These are phyloP conservation scores for Elsinoe fawcettii DNA, from an alignment of 2,329 filamentous ascomycete genomes.

Conservation along the genomic window DNA sequence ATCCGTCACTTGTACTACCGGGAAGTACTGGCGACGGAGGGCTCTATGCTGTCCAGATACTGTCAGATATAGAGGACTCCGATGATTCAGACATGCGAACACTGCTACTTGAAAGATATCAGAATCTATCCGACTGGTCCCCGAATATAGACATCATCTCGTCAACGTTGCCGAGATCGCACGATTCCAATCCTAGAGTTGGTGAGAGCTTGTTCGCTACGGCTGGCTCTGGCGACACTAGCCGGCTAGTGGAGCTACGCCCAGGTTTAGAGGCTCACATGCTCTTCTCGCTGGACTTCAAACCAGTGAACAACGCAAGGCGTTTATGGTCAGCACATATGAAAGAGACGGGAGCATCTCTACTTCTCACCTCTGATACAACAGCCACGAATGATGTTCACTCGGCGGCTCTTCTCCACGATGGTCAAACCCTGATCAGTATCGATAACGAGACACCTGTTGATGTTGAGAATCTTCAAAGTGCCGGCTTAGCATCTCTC, in stretches of 20 bases:
- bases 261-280: conserved; percentile 34
- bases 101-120: conserved; percentile 13
- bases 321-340: conserved; percentile 31
- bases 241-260: conserved; percentile 38
- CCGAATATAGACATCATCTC: conserved; percentile 44
- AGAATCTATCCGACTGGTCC: conserved; percentile 53
- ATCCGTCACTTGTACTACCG: neutral
- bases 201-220: conserved; percentile 31
- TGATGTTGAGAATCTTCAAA: neutral
- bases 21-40: neutral
- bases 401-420: neutral
- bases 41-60: neutral
- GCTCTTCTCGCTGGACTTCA: conserved; percentile 20
- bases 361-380: conserved; percentile 3
- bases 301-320: conserved; percentile 23
- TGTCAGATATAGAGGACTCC: conserved; percentile 32
- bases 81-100: conserved; percentile 23
- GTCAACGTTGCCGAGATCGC: conserved; percentile 24
- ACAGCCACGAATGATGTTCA: neutral
- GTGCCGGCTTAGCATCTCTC: neutral
- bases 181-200: conserved; percentile 39
- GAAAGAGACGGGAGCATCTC: neutral
- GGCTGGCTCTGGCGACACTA: conserved; percentile 38
- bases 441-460: neutral
- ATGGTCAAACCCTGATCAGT: neutral